Percentiles rank a stretch among this genome's conserved stretches.
Evolutionary conservation across 2,329 filamentous ascomycete genomes (phyloP).

Genomic region (Elsinoe australis): DNA sequence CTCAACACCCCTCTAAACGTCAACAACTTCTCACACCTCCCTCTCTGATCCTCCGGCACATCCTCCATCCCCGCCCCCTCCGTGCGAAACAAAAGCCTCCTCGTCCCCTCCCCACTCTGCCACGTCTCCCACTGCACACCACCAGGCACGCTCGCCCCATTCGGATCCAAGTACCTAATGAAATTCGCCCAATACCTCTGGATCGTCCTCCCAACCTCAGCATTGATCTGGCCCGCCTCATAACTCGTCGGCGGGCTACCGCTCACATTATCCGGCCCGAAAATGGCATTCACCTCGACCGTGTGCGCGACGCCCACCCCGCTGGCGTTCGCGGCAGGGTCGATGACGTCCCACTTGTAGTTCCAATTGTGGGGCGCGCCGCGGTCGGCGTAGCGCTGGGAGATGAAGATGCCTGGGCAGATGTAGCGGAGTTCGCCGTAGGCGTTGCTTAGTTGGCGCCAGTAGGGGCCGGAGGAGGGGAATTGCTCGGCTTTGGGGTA

Average conservation of each 20-base stretch:
- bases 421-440: conserved; percentile 61
- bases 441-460: conserved; percentile 50
- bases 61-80: conserved; percentile 36
- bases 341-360: conserved; percentile 63
- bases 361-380: conserved; percentile 46
- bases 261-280: conserved; percentile 52
- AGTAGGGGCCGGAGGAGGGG: conserved; percentile 46
- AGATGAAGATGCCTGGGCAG: conserved; percentile 55
- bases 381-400: conserved; percentile 33
- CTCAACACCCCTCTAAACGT: conserved; percentile 10
- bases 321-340: conserved; percentile 43
- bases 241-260: conserved; percentile 50
- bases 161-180: conserved; percentile 59
- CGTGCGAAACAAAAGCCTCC: conserved; percentile 34
- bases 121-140: conserved; percentile 49
- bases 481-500: conserved; percentile 44
- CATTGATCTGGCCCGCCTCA: conserved; percentile 45
- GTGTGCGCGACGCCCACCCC: conserved; percentile 62
- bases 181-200: conserved; percentile 71
- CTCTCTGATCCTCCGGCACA: conserved; percentile 32
- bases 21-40: conserved; percentile 34
- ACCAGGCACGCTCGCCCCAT: conserved; percentile 42
- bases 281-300: conserved; percentile 59
- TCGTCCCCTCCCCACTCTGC: conserved; percentile 25
- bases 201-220: conserved; percentile 50